phyloP scores from a whole-genome alignment of 805 yeast genomes.

The Yarrowia alimentaria region DNA sequence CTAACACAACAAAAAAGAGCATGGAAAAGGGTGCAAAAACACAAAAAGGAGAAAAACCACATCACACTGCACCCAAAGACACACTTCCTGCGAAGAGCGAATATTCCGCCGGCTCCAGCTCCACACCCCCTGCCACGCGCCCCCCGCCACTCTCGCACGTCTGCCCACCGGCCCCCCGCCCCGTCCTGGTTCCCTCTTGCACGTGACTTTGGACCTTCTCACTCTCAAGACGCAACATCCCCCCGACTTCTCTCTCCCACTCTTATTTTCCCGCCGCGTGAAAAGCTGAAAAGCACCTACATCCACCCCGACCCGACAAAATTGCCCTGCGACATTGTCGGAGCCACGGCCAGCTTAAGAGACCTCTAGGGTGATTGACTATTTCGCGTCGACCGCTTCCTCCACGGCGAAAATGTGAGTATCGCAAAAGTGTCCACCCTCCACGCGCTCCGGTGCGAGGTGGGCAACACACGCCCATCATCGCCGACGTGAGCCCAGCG shows the following conservation, averaged over 20 bases:
- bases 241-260: constrained; percentile 28
- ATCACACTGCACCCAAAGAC: constrained; percentile 20
- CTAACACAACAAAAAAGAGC: constrained; percentile 25
- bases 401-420: constrained; percentile 27
- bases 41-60: constrained; percentile 23
- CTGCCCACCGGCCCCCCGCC: too few relatives aligned
- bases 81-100: constrained; percentile 23
- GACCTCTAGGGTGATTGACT: constrained; percentile 26
- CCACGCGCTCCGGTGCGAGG: constrained; percentile 3
- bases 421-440: constrained; percentile 3
- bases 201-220: constrained; percentile 13
- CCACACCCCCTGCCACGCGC: background rate
- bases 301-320: constrained; percentile 23
- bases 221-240: constrained; percentile 20
- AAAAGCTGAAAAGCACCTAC: constrained; percentile 27
- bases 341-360: constrained; percentile 23
- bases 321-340: constrained; percentile 2
- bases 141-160: too few relatives aligned
- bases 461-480: too few relatives aligned
- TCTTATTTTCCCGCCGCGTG: constrained; percentile 26
- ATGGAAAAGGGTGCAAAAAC: constrained; percentile 23
- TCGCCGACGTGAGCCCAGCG: too few relatives aligned
- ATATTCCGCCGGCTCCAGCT: constrained; percentile 11
- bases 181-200: constrained; percentile 16
- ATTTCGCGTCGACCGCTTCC: too few relatives aligned